Percentiles rank a stretch among this genome's conserved stretches.
These are phyloP conservation scores for Boletus rufocinnamomeus DNA, from an alignment of 768 basidiomycete genomes.

Conservation along the genomic window DNA sequence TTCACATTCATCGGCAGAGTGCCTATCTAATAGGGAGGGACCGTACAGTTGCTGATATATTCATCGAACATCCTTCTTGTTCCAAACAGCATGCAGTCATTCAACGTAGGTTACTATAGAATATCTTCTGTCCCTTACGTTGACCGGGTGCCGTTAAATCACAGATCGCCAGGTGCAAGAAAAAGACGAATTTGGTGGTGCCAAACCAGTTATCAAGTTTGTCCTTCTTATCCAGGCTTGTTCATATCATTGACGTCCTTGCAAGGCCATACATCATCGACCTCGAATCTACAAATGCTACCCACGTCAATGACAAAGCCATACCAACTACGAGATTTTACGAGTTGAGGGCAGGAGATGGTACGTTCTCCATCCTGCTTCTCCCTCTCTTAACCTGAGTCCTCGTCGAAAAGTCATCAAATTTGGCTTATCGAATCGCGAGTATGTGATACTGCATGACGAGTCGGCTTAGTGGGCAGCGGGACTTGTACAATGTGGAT, in stretches of 20 bases:
- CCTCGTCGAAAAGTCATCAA: constrained; percentile 62
- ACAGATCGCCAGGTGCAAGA: constrained; percentile 81
- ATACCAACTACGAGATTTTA: constrained; percentile 88
- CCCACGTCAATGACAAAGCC: constrained; percentile 82
- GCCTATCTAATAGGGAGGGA: constrained; percentile 94
- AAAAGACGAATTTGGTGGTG: constrained; percentile 83
- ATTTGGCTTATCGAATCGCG: constrained; percentile 77
- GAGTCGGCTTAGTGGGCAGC: constrained; percentile 50
- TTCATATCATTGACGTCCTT: constrained; percentile 10
- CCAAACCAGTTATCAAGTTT: constrained; percentile 82
- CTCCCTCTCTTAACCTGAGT: constrained; percentile 11
- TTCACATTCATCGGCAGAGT: constrained; percentile 93
- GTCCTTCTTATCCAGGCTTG: constrained; percentile 33
- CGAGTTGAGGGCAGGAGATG: constrained; percentile 77
- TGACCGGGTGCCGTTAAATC: constrained; percentile 7
- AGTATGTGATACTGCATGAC: constrained; percentile 86
- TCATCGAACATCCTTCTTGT: constrained; percentile 93
- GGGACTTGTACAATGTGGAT: background rate
- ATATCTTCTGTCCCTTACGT: background rate
- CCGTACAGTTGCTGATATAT: constrained; percentile 79
- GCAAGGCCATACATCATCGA: constrained; percentile 94
- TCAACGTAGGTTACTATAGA: constrained; percentile 60
- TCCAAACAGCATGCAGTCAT: constrained; percentile 99
- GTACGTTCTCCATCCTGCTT: constrained; percentile 44
- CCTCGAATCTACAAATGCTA: constrained; percentile 97